Base-by-base conservation (phyloP, 768 basidiomycete species). In the Hygrophorus russula region DNA sequence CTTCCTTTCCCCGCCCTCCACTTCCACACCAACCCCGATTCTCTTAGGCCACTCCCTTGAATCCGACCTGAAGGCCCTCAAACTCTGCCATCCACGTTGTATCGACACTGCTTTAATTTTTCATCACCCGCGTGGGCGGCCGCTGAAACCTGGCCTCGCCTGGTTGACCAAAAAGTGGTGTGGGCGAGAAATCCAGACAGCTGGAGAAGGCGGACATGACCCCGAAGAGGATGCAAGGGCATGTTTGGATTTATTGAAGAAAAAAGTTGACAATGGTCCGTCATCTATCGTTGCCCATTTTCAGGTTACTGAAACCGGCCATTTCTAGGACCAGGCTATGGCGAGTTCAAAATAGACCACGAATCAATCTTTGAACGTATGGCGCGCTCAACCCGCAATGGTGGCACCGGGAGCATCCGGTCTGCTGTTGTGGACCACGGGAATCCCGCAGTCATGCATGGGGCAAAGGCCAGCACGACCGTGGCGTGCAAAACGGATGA, bases 81-180 rank as follows among this genome's bases (percentile, higher is more conserved):
- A 86, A 51, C 73, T 94, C 29, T 76, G 79, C 50, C 92, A 97
- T 54, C 79, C 91, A 0, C 66, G 74, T 40, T 90, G 90, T 56
- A 86, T 97, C 54, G 94, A 99, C 56, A 97, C 94, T 1, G 86
- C 91, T 0, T 56, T 99, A 4, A 59, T 83, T 8, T 99, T 81
- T 63, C 85, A 92, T 56, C 94, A 99, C 62, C 90, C 94, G 0
- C 81, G 90, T 14, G 92, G 94, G 1, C 76, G 89, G 32, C 92
- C 94, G 0, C 76, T 90, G 49, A 98, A 97, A 63, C 90, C 94
- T 0, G 90, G 88, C 1, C 73, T 99, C 5, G 92, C 92, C n/a
- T 97, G 91, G 91, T 76, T 99, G 36, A 88, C 89, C 36, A 86
- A 87, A 56, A 90, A 89, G 56, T 97, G 91, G 90, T 82, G 89